Evolutionary conservation across 192 early-diverging fungal species (phyloP).

Genomic region (Chytriomyces hyalinus): DNA sequence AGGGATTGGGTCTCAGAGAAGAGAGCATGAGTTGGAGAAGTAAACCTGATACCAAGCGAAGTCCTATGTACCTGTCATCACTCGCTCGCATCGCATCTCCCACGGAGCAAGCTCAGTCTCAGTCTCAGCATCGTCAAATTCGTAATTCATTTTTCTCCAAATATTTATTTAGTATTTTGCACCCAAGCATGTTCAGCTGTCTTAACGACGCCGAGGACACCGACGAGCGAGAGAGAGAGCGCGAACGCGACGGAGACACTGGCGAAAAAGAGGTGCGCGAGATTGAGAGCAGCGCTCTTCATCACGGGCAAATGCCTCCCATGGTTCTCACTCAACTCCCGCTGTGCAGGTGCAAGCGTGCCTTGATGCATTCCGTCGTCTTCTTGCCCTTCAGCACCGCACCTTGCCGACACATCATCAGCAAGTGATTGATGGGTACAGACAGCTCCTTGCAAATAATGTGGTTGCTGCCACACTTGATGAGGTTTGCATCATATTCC

Average conservation of each 20-base stretch:
- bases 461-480: neutral
- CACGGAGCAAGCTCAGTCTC: neutral
- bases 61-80: neutral
- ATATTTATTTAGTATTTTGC: neutral
- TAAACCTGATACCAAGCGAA: too few species aligned
- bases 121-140: neutral
- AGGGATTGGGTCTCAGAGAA: neutral
- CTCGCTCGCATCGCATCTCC: neutral
- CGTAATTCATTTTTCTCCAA: constrained; percentile 2
- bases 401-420: neutral
- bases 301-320: neutral
- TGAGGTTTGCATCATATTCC: neutral
- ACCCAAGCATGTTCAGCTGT: neutral
- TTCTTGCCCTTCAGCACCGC: neutral
- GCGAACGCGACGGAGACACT: neutral
- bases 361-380: constrained; percentile 4
- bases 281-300: neutral
- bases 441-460: neutral
- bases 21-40: too few species aligned
- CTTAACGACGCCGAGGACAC: neutral
- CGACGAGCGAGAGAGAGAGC: neutral
- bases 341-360: neutral
- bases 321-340: neutral
- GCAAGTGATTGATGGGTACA: neutral
- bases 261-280: neutral